Evolutionary conservation across 2,329 filamentous ascomycete species (phyloP).

Genomic region (Pseudocercospora cruenta): DNA sequence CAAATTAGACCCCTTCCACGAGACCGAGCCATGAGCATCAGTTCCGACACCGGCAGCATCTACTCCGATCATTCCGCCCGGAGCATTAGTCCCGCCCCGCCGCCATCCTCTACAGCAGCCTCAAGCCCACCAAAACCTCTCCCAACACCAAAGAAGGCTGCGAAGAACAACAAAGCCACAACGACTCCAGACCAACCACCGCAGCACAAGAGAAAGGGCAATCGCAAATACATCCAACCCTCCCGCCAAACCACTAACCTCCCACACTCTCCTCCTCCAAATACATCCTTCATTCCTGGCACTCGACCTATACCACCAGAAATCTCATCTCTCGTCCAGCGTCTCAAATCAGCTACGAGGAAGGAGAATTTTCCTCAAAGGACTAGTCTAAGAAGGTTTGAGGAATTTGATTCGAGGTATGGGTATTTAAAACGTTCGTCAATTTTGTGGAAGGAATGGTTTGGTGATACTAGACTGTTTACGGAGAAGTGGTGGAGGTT

Average conservation of each 20-base stretch:
- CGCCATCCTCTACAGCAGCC: not conserved
- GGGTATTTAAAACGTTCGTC: not conserved
- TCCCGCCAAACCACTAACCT: not conserved
- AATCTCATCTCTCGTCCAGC: not conserved
- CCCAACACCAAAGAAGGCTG: not conserved
- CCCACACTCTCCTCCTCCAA: not conserved
- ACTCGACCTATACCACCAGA: not conserved
- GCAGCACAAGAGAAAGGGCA: not conserved
- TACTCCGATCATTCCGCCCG: not conserved
- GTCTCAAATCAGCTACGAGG: not conserved
- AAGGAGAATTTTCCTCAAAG: not conserved
- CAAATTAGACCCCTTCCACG: not conserved
- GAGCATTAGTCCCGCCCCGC: not conserved
- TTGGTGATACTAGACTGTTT: constrained; percentile 21
- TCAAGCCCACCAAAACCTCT: not conserved
- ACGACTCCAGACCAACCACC: not conserved
- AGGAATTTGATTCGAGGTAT: not conserved
- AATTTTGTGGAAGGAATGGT: constrained; percentile 4
- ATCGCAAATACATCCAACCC: not conserved
- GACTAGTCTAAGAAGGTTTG: not conserved
- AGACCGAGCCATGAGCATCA: not conserved
- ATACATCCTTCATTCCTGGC: not conserved
- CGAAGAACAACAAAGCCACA: not conserved
- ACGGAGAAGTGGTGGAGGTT: constrained; percentile 18
- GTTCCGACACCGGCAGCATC: not conserved